A percentile compares a stretch with the other conserved stretches of the same genome.
phyloP scores from a whole-genome alignment of 768 basidiomycete genomes.

The Rhizopogon salebrosus region DNA sequence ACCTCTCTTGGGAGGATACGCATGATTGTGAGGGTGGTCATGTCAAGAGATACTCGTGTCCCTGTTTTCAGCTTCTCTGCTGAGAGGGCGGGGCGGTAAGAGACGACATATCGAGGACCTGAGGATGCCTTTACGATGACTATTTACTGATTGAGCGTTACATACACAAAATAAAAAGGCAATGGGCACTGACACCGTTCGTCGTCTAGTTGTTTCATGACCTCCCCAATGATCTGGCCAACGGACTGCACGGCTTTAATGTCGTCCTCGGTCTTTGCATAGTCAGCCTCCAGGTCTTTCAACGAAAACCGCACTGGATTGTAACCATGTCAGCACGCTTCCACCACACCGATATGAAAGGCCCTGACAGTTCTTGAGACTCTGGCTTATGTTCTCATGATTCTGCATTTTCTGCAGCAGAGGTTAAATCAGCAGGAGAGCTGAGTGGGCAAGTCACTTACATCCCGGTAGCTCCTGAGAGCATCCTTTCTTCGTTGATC shows the following conservation, averaged over 20 bases:
- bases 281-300: conserved; percentile 84
- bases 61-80: conserved; percentile 87
- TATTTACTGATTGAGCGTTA: conserved; percentile 17
- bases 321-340: neutral
- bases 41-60: conserved; percentile 94
- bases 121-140: conserved; percentile 99
- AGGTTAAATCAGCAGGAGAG: conserved; percentile 6
- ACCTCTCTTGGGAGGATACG: conserved; percentile 96
- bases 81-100: conserved; percentile 91
- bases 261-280: conserved; percentile 94
- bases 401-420: conserved; percentile 81
- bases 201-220: conserved; percentile 97
- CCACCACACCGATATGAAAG: neutral
- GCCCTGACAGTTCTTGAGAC: conserved; percentile 81
- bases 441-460: conserved; percentile 22
- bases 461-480: conserved; percentile 73
- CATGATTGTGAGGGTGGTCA: conserved; percentile 99
- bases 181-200: conserved; percentile 74
- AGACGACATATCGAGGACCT: conserved; percentile 97
- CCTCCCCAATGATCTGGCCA: conserved; percentile 98
- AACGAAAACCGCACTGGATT: conserved; percentile 83
- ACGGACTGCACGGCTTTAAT: conserved; percentile 99
- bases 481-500: conserved; percentile 73
- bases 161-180: neutral
- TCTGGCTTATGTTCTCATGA: conserved; percentile 83